Percentiles rank a stretch among this genome's conserved stretches.
Evolutionary conservation across 176 grass and related monocot genomes (phyloP).

Genomic region (Musa schizocarpa): DNA sequence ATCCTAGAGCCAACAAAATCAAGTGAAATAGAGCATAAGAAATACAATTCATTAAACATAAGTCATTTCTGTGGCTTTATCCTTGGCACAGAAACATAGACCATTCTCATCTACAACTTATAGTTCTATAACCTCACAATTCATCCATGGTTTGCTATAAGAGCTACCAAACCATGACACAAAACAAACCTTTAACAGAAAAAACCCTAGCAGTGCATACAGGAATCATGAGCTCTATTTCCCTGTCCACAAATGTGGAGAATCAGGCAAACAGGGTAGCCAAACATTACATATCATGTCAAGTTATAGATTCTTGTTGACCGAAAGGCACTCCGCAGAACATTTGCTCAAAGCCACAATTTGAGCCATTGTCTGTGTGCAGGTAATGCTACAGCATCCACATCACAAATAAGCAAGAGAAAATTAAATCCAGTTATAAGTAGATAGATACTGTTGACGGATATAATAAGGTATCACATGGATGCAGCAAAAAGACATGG

Average conservation of each 20-base stretch:
- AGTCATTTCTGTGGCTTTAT: too few species aligned
- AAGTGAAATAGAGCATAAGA: too few species aligned
- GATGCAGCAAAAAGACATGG: background rate
- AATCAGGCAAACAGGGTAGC: too few species aligned
- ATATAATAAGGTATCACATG: background rate
- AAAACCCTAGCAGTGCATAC: too few species aligned
- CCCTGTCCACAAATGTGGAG: too few species aligned
- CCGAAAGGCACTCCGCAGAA: background rate
- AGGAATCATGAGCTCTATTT: too few species aligned
- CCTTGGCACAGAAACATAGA: background rate
- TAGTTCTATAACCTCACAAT: background rate
- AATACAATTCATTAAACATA: too few species aligned
- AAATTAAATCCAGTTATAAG: background rate
- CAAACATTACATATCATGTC: too few species aligned
- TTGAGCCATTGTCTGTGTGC: background rate
- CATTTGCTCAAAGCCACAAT: background rate
- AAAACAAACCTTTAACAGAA: too few species aligned
- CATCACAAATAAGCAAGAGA: background rate
- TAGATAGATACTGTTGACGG: background rate
- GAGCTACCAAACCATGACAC: too few species aligned
- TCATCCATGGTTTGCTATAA: too few species aligned
- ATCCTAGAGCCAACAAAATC: background rate
- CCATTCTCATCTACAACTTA: background rate
- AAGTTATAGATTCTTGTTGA: background rate
- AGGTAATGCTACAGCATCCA: background rate